phyloP scores from a whole-genome alignment of 495 filamentous ascomycete genomes.

The Xylaria longipes region DNA sequence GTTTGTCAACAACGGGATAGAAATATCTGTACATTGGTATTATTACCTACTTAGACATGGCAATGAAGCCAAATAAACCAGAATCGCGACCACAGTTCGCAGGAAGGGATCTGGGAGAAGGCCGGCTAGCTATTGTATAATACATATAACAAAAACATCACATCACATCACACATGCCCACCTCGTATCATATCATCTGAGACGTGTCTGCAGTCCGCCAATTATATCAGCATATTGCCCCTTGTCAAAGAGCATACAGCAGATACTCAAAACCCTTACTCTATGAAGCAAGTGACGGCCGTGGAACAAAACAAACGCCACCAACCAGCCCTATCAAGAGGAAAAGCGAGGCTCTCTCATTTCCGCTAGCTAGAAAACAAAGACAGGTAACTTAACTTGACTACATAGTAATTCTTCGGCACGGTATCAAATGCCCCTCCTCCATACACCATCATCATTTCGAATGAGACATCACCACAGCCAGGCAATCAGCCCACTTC shows the following conservation, averaged over 20 bases:
- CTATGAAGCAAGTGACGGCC: too few species aligned
- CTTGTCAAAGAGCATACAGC: too few species aligned
- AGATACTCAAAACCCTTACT: too few species aligned
- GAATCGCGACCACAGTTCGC: neutral
- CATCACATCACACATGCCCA: neutral
- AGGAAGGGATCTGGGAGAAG: neutral
- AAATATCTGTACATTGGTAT: neutral
- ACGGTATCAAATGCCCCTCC: neutral
- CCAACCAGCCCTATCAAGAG: too few species aligned
- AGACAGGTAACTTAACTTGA: too few species aligned
- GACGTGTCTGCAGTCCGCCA: neutral
- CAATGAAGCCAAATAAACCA: neutral
- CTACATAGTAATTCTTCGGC: too few species aligned
- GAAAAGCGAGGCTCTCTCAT: too few species aligned
- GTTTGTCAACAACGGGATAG: neutral
- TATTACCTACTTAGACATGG: neutral
- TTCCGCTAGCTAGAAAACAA: too few species aligned
- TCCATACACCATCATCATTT: neutral
- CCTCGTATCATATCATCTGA: neutral
- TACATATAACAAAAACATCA: conserved; percentile 2
- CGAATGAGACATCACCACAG: neutral
- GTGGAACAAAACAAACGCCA: too few species aligned
- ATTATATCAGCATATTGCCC: neutral
- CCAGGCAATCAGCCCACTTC: neutral
- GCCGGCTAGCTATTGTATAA: neutral